Evolutionary conservation across 208 protist genomes (phyloP).

Genomic region (Giardia muris): DNA sequence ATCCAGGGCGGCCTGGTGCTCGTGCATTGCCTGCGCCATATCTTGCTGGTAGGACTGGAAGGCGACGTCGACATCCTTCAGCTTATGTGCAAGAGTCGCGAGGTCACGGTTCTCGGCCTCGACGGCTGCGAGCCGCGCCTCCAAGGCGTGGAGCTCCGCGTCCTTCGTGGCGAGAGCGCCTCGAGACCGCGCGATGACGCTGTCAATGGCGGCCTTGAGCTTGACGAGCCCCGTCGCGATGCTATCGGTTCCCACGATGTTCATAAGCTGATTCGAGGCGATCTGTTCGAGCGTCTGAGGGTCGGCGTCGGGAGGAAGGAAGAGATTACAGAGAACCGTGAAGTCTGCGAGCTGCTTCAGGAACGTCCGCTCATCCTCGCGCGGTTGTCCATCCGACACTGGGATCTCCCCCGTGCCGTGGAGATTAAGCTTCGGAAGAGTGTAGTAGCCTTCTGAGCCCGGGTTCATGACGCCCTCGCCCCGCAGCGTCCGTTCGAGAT

Average conservation of each 20-base stretch:
- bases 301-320: background rate
- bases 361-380: background rate
- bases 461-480: background rate
- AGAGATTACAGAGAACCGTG: background rate
- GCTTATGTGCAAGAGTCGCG: background rate
- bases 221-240: background rate
- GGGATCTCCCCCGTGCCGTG: background rate
- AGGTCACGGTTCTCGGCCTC: background rate
- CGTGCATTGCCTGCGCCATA: background rate
- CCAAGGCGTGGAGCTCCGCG: background rate
- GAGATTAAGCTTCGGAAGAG: background rate
- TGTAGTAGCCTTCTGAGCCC: background rate
- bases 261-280: background rate
- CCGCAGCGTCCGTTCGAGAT: background rate
- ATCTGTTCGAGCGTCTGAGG: background rate
- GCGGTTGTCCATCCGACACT: background rate
- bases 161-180: background rate
- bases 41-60: background rate
- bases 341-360: background rate
- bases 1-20: background rate
- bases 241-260: background rate
- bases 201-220: background rate
- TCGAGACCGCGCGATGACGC: background rate
- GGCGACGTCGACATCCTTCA: background rate
- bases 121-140: background rate